phyloP scores from a whole-genome alignment of 768 basidiomycete genomes.

The Leccinum disarticulatum region DNA sequence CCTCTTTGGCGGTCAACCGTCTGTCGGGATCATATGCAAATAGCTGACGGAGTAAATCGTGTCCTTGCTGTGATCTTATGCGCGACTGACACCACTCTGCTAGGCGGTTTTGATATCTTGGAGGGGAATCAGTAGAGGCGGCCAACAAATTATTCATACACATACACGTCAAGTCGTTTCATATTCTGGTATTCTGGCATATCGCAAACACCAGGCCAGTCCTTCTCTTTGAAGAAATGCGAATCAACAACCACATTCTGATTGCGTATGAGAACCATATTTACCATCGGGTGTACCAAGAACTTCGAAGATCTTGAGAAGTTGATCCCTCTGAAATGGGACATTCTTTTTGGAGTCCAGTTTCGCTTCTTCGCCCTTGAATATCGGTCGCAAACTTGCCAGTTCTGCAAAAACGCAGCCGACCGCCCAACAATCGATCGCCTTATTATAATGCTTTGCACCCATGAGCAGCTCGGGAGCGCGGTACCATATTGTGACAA shows the following conservation, averaged over 20 bases:
- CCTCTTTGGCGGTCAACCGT: conserved; percentile 79
- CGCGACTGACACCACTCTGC: conserved; percentile 73
- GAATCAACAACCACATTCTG: conserved; percentile 3
- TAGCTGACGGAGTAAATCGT: conserved; percentile 81
- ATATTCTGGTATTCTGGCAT: conserved; percentile 90
- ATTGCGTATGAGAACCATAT: not conserved
- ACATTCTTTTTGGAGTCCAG: conserved; percentile 96
- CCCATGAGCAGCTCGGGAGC: conserved; percentile 95
- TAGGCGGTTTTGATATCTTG: conserved; percentile 60
- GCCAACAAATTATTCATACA: conserved; percentile 11
- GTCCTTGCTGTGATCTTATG: conserved; percentile 59
- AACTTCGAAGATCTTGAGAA: conserved; percentile 95
- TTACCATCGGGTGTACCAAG: conserved; percentile 84
- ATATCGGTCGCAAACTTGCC: conserved; percentile 90
- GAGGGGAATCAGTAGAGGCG: conserved; percentile 16
- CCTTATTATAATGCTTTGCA: conserved; percentile 96
- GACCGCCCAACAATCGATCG: conserved; percentile 96
- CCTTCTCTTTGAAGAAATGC: conserved; percentile 53
- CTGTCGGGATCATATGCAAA: conserved; percentile 91
- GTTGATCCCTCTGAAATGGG: conserved; percentile 94
- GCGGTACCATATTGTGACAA: conserved; percentile 99
- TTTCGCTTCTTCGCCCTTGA: conserved; percentile 99
- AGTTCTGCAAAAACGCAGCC: conserved; percentile 98
- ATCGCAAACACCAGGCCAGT: conserved; percentile 83
- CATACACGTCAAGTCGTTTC: conserved; percentile 73